Percentiles rank a stretch among this genome's conserved stretches.
These are phyloP conservation scores for Rhododendron henanense DNA, from an alignment of 148 eudicot species.

Conservation along the genomic window DNA sequence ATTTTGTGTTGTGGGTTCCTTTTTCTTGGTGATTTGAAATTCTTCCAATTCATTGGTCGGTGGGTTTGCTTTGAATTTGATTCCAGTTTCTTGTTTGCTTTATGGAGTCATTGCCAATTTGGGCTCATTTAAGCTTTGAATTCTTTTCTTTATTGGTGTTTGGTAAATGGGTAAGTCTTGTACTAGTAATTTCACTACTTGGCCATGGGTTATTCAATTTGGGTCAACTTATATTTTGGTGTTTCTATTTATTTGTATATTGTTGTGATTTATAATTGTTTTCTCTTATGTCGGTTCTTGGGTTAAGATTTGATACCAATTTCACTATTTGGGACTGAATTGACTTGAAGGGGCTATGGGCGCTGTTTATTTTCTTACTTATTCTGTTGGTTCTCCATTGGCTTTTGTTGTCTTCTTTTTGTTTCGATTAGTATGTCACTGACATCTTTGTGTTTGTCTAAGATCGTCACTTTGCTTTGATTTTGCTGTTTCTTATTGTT, in stretches of 20 bases:
- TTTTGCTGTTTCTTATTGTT: not conserved
- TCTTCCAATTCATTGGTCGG: not conserved
- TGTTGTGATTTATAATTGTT: not conserved
- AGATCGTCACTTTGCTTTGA: not conserved
- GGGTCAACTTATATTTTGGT: not conserved
- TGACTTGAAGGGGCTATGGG: not conserved
- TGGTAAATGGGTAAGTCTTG: not conserved
- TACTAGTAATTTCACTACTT: not conserved
- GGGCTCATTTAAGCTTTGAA: not conserved
- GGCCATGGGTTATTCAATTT: not conserved
- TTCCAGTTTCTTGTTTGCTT: not conserved
- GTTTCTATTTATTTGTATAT: not conserved
- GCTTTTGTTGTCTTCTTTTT: not conserved
- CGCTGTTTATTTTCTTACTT: not conserved
- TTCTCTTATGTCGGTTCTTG: not conserved
- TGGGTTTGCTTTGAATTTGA: not conserved
- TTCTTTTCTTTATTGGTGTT: not conserved
- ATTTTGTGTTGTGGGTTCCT: not conserved
- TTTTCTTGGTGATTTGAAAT: not conserved
- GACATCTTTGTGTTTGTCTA: conserved; percentile 9
- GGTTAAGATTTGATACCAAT: not conserved
- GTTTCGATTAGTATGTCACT: not conserved
- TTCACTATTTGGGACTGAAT: not conserved
- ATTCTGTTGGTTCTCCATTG: not conserved
- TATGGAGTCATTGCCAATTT: not conserved